Percentiles rank a stretch among this genome's conserved stretches.
Conservation (phyloP, 805 yeast genomes). For the Pichia thaimueangensis region DNA sequence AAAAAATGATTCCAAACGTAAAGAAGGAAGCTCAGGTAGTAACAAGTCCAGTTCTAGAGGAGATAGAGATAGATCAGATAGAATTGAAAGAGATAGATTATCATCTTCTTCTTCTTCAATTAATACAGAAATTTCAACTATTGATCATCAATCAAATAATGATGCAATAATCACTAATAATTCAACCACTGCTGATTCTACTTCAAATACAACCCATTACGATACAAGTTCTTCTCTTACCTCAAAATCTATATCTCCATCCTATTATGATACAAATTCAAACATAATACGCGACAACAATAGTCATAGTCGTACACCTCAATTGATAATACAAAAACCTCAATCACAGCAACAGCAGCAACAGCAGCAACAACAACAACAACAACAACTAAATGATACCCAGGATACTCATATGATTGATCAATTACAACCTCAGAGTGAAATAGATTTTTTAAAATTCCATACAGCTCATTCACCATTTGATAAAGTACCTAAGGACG, state of each 20-base stretch:
- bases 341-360: not conserved
- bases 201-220: too few relatives aligned
- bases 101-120: conserved; percentile 1
- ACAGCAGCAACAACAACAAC: not conserved
- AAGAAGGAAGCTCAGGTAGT: too few relatives aligned
- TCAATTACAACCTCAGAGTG: conserved; percentile 14
- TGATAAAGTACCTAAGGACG: conserved; percentile 45
- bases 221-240: too few relatives aligned
- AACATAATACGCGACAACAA: conserved; percentile 6
- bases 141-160: conserved; percentile 1
- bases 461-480: conserved; percentile 28
- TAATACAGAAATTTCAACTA: not conserved
- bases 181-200: too few relatives aligned
- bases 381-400: not conserved
- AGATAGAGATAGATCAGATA: too few relatives aligned
- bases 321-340: conserved; percentile 1
- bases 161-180: too few relatives aligned
- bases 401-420: not conserved
- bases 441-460: conserved; percentile 25
- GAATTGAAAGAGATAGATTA: too few relatives aligned
- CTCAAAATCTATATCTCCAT: too few relatives aligned
- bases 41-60: too few relatives aligned
- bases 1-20: conserved; percentile 17
- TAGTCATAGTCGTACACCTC: not conserved
- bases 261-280: too few relatives aligned